A percentile compares a stretch with the other conserved stretches of the same genome.
These are phyloP conservation scores for Erodium maritimum DNA, from an alignment of 345 rosid species.

Conservation along the genomic window DNA sequence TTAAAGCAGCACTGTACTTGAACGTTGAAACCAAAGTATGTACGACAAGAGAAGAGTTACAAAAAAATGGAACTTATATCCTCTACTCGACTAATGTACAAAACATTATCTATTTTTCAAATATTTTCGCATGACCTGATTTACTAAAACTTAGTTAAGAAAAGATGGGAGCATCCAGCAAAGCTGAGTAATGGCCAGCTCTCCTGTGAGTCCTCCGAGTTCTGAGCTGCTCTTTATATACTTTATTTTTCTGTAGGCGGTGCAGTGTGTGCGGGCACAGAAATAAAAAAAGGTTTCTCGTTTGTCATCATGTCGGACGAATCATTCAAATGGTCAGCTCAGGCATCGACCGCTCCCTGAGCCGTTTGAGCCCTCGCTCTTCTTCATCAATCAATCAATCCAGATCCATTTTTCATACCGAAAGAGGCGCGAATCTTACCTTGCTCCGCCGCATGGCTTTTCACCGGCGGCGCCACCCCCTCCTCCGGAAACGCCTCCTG, in stretches of 20 bases:
- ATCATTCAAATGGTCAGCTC: neutral
- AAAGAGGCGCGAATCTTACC: neutral
- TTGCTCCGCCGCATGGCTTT: constrained; percentile 34
- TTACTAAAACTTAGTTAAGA: neutral
- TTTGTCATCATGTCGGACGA: neutral
- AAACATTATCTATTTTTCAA: too few species aligned
- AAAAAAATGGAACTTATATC: too few species aligned
- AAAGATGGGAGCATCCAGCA: neutral
- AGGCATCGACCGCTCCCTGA: neutral
- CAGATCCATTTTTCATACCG: too few species aligned
- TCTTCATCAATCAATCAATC: too few species aligned
- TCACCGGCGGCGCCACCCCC: constrained; percentile 58
- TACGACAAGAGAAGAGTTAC: too few species aligned
- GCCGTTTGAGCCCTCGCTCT: neutral
- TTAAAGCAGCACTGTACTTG: too few species aligned
- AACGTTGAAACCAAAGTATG: too few species aligned
- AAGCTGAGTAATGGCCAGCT: neutral
- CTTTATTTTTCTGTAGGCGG: neutral
- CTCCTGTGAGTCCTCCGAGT: neutral
- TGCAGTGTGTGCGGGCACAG: neutral
- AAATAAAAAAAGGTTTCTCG: neutral
- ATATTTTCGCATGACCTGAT: too few species aligned
- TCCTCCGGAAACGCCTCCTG: constrained; percentile 40
- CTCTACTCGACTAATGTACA: too few species aligned
- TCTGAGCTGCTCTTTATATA: neutral